A percentile compares a stretch with the other conserved stretches of the same genome.
Conservation (phyloP, 805 yeast genomes). For the Candida vartiovaarae region DNA sequence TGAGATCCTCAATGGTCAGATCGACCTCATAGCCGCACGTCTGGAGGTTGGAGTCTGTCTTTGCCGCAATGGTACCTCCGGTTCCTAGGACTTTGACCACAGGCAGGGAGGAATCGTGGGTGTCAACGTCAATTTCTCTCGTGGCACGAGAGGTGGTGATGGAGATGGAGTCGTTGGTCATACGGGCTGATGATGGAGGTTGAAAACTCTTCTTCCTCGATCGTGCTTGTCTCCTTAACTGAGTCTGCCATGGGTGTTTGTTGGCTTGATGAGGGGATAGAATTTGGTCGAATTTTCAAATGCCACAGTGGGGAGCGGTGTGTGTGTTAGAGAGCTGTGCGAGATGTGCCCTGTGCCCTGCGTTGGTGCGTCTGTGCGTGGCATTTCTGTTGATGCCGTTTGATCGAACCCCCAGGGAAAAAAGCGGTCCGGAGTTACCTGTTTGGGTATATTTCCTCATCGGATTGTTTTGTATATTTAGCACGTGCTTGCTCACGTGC, state of each 20-base stretch:
- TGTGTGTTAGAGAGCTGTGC: too few species aligned
- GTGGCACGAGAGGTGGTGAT: slow-evolving; percentile 21
- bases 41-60: slow-evolving; percentile 38
- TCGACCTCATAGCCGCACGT: slow-evolving; percentile 53
- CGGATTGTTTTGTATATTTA: too few species aligned
- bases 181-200: slow-evolving; percentile 3
- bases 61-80: slow-evolving; percentile 57
- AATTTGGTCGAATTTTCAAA: too few species aligned
- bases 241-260: slow-evolving; percentile 1
- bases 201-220: slow-evolving; percentile 3
- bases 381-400: too few species aligned
- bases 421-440: too few species aligned
- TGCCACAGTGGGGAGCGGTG: too few species aligned
- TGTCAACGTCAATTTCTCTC: slow-evolving; percentile 22
- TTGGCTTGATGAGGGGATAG: too few species aligned
- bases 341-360: too few species aligned
- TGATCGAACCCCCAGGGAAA: too few species aligned
- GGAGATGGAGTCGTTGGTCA: slow-evolving; percentile 11
- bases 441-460: too few species aligned
- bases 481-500: too few species aligned
- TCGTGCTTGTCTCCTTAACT: slow-evolving; percentile 8
- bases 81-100: slow-evolving; percentile 47
- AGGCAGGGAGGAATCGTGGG: slow-evolving; percentile 16
- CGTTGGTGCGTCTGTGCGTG: too few species aligned
- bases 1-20: slow-evolving; percentile 44